A percentile compares a stretch with the other conserved stretches of the same genome.
Conservation (phyloP, 768 basidiomycete genomes). For the Trametes coccinea region DNA sequence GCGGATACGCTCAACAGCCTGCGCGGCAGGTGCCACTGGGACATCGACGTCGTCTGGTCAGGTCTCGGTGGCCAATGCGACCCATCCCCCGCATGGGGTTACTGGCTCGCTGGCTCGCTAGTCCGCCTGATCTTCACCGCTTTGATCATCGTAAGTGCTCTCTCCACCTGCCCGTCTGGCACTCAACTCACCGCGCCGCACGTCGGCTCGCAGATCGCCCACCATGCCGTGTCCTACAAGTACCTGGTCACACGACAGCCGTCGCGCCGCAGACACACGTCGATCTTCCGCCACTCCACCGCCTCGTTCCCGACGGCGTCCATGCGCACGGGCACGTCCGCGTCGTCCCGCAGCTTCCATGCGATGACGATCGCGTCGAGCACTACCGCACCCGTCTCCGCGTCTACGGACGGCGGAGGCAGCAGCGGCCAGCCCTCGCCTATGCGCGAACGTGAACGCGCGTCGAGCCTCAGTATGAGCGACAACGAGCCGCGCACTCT, state of each 20-base stretch:
- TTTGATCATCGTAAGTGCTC: slow-evolving; percentile 46
- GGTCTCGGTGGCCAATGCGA: slow-evolving; percentile 34
- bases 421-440: neutral
- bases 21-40: slow-evolving; percentile 54
- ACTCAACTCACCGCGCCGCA: neutral
- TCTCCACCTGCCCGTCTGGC: neutral
- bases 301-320: slow-evolving; percentile 21
- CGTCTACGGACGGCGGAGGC: neutral
- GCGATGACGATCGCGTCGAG: slow-evolving; percentile 25
- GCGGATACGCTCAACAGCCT: slow-evolving; percentile 39
- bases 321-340: slow-evolving; percentile 7
- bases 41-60: slow-evolving; percentile 70
- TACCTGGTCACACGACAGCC: slow-evolving; percentile 29
- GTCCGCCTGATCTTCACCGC: slow-evolving; percentile 56
- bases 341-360: slow-evolving; percentile 22
- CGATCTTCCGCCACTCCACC: slow-evolving; percentile 23
- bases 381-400: slow-evolving; percentile 15
- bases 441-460: slow-evolving; percentile 15
- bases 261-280: slow-evolving; percentile 22
- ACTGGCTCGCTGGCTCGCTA: slow-evolving; percentile 56
- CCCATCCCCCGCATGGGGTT: slow-evolving; percentile 44
- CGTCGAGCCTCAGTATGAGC: slow-evolving; percentile 20
- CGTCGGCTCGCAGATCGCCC: slow-evolving; percentile 21
- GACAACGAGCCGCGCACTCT: slow-evolving; percentile 23
- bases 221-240: slow-evolving; percentile 30